Base-by-base conservation (phyloP, 2,329 filamentous ascomycete genomes). In the Sporothrix inflata region DNA sequence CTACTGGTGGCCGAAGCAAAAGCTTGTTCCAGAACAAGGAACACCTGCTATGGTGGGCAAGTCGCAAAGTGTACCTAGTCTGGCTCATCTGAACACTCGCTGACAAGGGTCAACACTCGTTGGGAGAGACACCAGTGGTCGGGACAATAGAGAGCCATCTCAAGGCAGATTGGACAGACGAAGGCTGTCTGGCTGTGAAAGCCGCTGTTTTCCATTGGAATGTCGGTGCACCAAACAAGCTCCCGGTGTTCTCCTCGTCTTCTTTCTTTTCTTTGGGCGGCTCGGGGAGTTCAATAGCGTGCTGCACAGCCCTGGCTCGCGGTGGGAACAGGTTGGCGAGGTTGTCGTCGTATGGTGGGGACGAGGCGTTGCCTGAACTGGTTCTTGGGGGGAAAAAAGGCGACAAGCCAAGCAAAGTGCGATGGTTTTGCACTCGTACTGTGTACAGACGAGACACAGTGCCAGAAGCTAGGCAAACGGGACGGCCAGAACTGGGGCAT, bases 401-500 rank as follows among this genome's bases (percentile, higher is more conserved):
- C 34, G 49, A 45, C 66, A n/a, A 30, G 40, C 40, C 40, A 14
- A 14, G 57, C 38, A 63, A 42, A 68, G 66, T 69, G 66, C 38
- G 60, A 30, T 27, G 21, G n/a, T 4, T 4, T 24, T 2, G 1
- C 34, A 3, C 6, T 27, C 38, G 21, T 60, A 71, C 70, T 71
- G 70, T 71, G 61, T 67, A 57, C 49, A 34, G 19, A 19, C 8
- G 7, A 11, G 7, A 60, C 70, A 71, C 70, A 71, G 70, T 71
- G 70, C 51, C 27, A 55, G 27, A 4, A 42, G 42, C 70, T 71
- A 71, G 51, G 69, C 24, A 14, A n/a, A 49, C 70, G 60, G 61
- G 70, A 67, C 70, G 70, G 70, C 38, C 49, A 49, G 61, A 66
- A 60, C 42, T 71, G 69, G 69, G 69, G 70, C 60, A 8, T 40